Conservation (phyloP, 257 asterid genomes). For the Solanum dulcamara region DNA sequence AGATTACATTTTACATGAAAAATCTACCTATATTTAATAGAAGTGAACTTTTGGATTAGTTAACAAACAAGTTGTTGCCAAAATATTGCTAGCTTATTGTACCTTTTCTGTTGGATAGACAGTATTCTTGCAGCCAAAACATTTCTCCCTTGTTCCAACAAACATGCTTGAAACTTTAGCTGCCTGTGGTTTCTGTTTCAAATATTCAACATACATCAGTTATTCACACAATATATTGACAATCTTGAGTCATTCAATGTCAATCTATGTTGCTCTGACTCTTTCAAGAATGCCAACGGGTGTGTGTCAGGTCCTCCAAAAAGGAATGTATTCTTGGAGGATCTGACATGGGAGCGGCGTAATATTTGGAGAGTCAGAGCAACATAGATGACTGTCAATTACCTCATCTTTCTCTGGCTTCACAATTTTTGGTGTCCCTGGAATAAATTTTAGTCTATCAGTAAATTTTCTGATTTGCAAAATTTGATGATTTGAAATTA, state of each 20-base stretch:
- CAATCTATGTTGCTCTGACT: not conserved
- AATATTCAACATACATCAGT: not conserved
- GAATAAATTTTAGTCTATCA: not conserved
- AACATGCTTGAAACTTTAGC: conserved; percentile 71
- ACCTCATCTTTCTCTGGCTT: conserved; percentile 50
- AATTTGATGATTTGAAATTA: not conserved
- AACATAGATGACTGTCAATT: not conserved
- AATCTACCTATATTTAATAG: not conserved
- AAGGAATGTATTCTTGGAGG: not conserved
- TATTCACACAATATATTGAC: not conserved
- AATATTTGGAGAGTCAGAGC: not conserved
- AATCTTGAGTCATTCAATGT: not conserved
- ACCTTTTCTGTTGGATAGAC: conserved; percentile 98
- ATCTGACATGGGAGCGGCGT: fast-evolving
- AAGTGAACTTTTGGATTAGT: not conserved
- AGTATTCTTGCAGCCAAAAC: conserved; percentile 62
- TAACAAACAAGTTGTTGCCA: not conserved
- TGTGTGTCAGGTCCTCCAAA: not conserved
- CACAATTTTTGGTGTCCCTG: conserved; percentile 86
- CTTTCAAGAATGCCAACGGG: not conserved
- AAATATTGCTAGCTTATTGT: not conserved
- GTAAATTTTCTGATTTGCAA: not conserved
- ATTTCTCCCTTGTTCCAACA: conserved; percentile 75
- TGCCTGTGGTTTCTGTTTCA: conserved; percentile 50
- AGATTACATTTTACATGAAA: not conserved